phyloP scores from a whole-genome alignment of 495 filamentous ascomycete genomes.

The Chaetomium tenue region DNA sequence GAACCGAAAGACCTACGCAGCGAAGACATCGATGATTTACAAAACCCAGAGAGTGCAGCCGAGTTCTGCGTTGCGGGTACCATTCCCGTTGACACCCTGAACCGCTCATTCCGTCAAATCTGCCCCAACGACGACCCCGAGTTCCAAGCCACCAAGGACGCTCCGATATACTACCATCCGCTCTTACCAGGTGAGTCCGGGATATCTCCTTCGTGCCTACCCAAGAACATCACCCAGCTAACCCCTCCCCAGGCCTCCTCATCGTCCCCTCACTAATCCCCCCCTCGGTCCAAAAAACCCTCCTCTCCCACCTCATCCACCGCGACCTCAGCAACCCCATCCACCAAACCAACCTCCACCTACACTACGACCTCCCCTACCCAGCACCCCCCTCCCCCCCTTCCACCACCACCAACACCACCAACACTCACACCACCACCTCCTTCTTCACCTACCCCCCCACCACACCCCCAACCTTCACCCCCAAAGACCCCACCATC shows the following conservation, averaged over 20 bases:
- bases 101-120: conserved; percentile 41
- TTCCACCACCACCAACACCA: not conserved
- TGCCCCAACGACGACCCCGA: conserved; percentile 20
- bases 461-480: conserved; percentile 42
- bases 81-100: conserved; percentile 39
- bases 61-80: conserved; percentile 39
- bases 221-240: not conserved
- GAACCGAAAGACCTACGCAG: conserved; percentile 42
- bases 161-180: conserved; percentile 39
- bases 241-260: conserved; percentile 59
- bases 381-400: conserved; percentile 36
- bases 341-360: conserved; percentile 83
- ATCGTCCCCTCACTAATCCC: conserved; percentile 74
- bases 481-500: conserved; percentile 63
- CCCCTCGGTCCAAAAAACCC: conserved; percentile 59
- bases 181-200: conserved; percentile 40
- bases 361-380: conserved; percentile 77
- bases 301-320: conserved; percentile 71
- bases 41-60: conserved; percentile 29
- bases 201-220: not conserved
- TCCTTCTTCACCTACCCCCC: conserved; percentile 52
- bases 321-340: conserved; percentile 70
- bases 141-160: conserved; percentile 30
- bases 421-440: not conserved
- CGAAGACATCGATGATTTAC: conserved; percentile 46